Conservation (phyloP, 805 yeast genomes). For the Metschnikowia continentalis region DNA sequence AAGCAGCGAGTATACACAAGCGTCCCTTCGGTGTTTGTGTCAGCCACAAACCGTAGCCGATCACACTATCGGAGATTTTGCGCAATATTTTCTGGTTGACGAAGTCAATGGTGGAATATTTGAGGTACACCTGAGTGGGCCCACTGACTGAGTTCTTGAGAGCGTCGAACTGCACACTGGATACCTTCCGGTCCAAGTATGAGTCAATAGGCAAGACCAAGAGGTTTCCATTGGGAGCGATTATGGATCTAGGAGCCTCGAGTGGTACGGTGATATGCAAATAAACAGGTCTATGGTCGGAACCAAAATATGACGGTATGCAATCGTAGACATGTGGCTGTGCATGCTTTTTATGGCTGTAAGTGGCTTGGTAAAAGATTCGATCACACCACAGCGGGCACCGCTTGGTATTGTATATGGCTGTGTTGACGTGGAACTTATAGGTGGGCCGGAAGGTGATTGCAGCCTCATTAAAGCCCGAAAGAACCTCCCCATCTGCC, state of each 20-base stretch:
- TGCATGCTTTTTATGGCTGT: conserved; percentile 19
- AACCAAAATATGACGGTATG: conserved; percentile 43
- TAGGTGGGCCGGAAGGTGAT: conserved; percentile 76
- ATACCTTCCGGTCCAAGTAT: conserved; percentile 5
- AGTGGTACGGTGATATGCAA: conserved; percentile 47
- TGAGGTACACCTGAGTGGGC: conserved; percentile 38
- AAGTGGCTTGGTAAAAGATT: conserved; percentile 53
- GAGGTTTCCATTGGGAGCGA: conserved; percentile 15
- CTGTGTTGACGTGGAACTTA: conserved; percentile 54
- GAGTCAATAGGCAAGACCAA: conserved; percentile 12
- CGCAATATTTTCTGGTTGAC: conserved; percentile 24
- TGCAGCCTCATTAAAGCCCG: conserved; percentile 64
- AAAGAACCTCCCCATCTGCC: conserved; percentile 43
- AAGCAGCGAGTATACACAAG: conserved; percentile 17
- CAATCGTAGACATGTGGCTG: conserved; percentile 45
- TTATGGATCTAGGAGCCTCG: conserved; percentile 28
- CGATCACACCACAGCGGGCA: conserved; percentile 92
- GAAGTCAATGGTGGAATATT: conserved; percentile 30
- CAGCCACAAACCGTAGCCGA: conserved; percentile 36
- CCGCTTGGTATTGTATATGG: conserved; percentile 54
- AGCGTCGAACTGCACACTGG: conserved; percentile 8
- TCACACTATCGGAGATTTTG: conserved; percentile 23
- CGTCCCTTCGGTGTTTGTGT: conserved; percentile 33
- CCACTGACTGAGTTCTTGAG: conserved; percentile 28
- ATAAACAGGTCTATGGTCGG: conserved; percentile 83